A percentile compares a stretch with the other conserved stretches of the same genome.
Conservation (phyloP, 345 rosid species). For the Ceriops zippeliana region DNA sequence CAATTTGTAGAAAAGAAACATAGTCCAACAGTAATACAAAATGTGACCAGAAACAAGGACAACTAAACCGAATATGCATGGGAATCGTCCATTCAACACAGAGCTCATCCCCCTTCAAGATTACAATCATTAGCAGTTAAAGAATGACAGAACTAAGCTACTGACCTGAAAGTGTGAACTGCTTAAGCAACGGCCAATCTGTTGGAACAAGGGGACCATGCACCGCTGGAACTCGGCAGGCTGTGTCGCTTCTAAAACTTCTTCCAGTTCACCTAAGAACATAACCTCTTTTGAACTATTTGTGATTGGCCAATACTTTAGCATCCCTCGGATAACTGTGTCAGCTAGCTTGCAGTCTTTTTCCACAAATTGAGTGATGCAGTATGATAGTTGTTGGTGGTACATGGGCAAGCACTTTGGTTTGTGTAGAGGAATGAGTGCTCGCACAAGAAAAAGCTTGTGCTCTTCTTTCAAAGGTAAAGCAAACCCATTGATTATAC, state of each 20-base stretch:
- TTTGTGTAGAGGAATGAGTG: constrained; percentile 76
- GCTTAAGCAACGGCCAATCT: constrained; percentile 69
- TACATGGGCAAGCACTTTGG: constrained; percentile 71
- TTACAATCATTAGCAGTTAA: not conserved
- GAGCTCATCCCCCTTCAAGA: too few relatives aligned
- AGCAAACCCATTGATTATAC: constrained; percentile 88
- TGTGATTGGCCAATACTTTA: constrained; percentile 85
- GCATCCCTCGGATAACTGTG: constrained; percentile 69
- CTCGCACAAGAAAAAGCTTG: constrained; percentile 84
- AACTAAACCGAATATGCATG: too few relatives aligned
- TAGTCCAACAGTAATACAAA: too few relatives aligned
- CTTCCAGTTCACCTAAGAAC: constrained; percentile 85
- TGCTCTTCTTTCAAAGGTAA: constrained; percentile 88
- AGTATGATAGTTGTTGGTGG: constrained; percentile 78
- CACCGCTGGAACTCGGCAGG: constrained; percentile 84
- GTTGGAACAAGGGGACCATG: constrained; percentile 74
- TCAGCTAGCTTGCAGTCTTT: constrained; percentile 87
- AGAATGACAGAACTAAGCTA: not conserved
- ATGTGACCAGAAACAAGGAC: too few relatives aligned
- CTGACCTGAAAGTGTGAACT: constrained; percentile 84
- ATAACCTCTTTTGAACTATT: constrained; percentile 87
- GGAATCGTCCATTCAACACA: too few relatives aligned
- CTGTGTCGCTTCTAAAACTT: constrained; percentile 85
- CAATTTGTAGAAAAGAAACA: too few relatives aligned
- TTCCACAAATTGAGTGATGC: constrained; percentile 83